Base-by-base conservation (phyloP, 2,329 filamentous ascomycete genomes). In the Colletotrichum sp. region DNA sequence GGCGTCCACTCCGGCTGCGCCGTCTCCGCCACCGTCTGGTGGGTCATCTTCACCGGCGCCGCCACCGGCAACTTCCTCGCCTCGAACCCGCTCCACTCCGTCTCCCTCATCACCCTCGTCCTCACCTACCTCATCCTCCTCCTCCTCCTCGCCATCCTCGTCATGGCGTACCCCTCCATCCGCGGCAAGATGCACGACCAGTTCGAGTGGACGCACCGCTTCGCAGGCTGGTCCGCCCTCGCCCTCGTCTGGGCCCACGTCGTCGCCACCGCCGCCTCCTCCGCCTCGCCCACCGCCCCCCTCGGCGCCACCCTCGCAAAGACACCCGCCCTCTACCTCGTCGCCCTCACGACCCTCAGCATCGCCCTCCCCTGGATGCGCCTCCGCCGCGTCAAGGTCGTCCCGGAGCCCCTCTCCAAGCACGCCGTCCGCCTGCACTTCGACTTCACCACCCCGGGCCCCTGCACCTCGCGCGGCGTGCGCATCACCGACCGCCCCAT, bases 351-450 rank as follows among this genome's bases (percentile, higher is more conserved):
- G 39, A 95, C 94, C 2, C 79, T 88, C 60, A 90, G 93, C 79
- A 89, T 96, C 78, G 87, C 93, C 60, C 92, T 93, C 65, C 94
- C 95, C 1, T 98, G 95, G 95, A 82, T 94, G 9, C 89, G 91
- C 76, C 90, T 97, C 30, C 91, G 94, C 72, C 92, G 91, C 79
- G 92, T 95, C 71, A 85, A 87, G 16, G 93, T 96, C 76, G 86
- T 89, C n/a, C 87, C 93, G 7, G 92, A 95, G 81, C 86, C 89
- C 4, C 91, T 97, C 18, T 96, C 95, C 1, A 83, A 89, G 30
- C 95, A 96, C 84, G 95, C 94, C 59, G 87, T 95, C 32, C 91
- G 93, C 32, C 89, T 97, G n/a, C 91, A 93, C 81, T 94, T 96
- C 80, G 87, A 89, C 81, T 92, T 94, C 83, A 89, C 90, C 24